phyloP scores from a whole-genome alignment of 1,284 basidiomycete genomes.

The Boletellus sp. region DNA sequence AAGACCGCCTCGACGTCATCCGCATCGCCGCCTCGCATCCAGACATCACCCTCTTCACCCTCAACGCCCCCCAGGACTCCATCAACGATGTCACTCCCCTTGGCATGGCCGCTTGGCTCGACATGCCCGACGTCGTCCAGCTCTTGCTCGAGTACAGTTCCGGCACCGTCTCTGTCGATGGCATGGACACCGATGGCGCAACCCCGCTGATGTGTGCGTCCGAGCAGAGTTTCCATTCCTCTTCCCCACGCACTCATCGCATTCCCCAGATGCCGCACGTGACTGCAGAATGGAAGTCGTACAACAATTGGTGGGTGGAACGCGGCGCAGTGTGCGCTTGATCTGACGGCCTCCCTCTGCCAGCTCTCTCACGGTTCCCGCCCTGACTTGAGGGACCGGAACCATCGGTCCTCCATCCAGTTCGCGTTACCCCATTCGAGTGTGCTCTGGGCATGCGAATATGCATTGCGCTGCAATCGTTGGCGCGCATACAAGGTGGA shows the following conservation, averaged over 20 bases:
- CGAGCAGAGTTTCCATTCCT: neutral
- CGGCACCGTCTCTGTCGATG: conserved; percentile 64
- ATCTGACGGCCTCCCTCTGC: conserved; percentile 8
- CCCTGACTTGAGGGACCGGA: conserved; percentile 65
- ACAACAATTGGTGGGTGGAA: conserved; percentile 50
- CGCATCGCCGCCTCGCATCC: conserved; percentile 50
- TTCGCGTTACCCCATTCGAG: conserved; percentile 58
- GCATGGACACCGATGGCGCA: conserved; percentile 65
- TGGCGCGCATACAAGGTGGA: conserved; percentile 54
- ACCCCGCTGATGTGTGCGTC: conserved; percentile 77
- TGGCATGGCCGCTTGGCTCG: conserved; percentile 72
- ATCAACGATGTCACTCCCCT: conserved; percentile 71
- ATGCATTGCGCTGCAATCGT: conserved; percentile 55
- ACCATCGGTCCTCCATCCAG: conserved; percentile 66
- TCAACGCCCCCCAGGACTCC: conserved; percentile 63
- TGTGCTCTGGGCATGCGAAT: conserved; percentile 66
- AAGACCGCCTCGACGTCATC: conserved; percentile 53
- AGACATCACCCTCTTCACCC: conserved; percentile 57
- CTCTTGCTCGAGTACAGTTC: conserved; percentile 56
- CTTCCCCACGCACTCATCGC: conserved; percentile 4
- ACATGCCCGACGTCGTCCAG: conserved; percentile 53
- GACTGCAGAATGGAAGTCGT: conserved; percentile 65
- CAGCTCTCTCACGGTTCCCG: conserved; percentile 65
- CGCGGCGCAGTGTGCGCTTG: neutral
- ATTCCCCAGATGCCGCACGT: conserved; percentile 60